Evolutionary conservation across 1,139 yeast genomes (phyloP), one percentile per base, ranked within the genome.

Genomic region (Taphrina confusa): DNA sequence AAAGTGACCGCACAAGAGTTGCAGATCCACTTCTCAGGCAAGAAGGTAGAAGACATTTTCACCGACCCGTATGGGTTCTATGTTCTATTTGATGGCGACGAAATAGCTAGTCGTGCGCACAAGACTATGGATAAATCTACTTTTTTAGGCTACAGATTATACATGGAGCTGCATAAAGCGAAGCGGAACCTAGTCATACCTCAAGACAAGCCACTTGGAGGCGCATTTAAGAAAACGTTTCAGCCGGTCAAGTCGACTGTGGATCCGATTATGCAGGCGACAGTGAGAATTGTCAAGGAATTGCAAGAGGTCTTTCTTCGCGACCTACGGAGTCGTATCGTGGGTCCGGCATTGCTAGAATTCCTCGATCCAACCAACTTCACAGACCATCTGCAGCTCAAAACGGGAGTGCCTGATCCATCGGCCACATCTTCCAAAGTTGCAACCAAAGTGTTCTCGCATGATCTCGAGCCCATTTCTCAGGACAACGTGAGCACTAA

Each of bases 271-370:
- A 80, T 80, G 33, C 88, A 84, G 61, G 86, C 95, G 0, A 76
- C 81, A 0, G 76, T 79, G 44, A 74, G 80, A 64, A 74, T 89
- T 45, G 71, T 83, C 34, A 80, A 80, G 62, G 96, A 89, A 64
- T 78, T 89, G 60, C 82, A 81, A 64, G 74, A 77, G 4, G 82
- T 84, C 58, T 72, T 89, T 57, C 74, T 83, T 36, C 84, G 85
- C 64, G 96, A 89, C 72, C 80, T 89, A 34, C 77, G 88, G 67
- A 92, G 84, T 68, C 80, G 90, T 65, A 75, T 87, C 4, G 80
- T 87, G 34, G 91, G 89, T 0, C 91, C 95, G 0, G 78, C 79
- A 1, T 80, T 89, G 16, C 76, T 86, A 59, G 85, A 84, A 33
- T 74, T 80, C 18, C 76, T 89, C 65, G 79, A 80, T 62, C 85